Base-by-base conservation (phyloP, 208 protist genomes). In the Trypanosoma rangeli region DNA sequence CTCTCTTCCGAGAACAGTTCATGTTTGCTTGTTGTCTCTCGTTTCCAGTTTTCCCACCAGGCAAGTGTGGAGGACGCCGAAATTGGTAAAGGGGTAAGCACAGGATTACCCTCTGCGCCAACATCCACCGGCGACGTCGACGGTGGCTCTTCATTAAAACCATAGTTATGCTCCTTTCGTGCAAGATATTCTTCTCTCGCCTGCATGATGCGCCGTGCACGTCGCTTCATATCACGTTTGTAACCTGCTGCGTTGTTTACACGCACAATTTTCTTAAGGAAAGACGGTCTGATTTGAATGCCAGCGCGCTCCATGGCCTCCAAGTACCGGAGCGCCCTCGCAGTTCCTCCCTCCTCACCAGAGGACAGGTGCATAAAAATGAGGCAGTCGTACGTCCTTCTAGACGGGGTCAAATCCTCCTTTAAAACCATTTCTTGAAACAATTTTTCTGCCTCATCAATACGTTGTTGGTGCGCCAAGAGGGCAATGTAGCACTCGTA, bases 341-440 rank as follows among this genome's bases (percentile, higher is more conserved):
- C 87, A 0, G 92, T 88, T 5, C 89, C 92, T 70, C 92, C 92
- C 70, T 97, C 92, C 67, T 97, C 92, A 33, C 92, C 92, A 3
- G 92, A 97, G 10, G 86, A 88, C 20, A 97, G 78, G 70, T 97
- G 92, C 92, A 97, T 97, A 64, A 94, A 93, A 68, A 97, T 86
- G n/a, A 97, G 76, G 46, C 82, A 88, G 53, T 94, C 87, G 64
- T 94, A 97, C 9, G 92, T 94, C 52, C 92, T 81, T 42, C 88
- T 76, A 39, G 76, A 92, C 18, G 91, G 88, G 64, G 79, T 80
- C 39, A 92, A 64, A 50, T 93, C 82, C 42, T 94, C 79, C 61
- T 91, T 83, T 49, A 96, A 58, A 26, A 90, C 82, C 82, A 94
- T 88, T 57, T 96, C 76, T 79, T 96, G 91, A 60, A 96, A 96